Evolutionary conservation across 2,329 filamentous ascomycete species (phyloP).

Genomic region (Arthrobotrys sinensis): DNA sequence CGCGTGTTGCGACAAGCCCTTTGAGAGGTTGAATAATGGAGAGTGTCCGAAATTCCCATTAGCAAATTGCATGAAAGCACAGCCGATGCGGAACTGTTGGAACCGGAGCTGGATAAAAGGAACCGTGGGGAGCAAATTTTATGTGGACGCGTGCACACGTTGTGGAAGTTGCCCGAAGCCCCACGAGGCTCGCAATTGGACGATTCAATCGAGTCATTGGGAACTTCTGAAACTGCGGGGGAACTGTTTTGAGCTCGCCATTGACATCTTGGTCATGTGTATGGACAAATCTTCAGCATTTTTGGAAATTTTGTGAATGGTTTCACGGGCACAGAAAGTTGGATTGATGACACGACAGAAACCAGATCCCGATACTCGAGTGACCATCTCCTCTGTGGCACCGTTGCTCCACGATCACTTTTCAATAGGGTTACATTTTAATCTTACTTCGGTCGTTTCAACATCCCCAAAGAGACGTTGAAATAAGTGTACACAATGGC

Average conservation of each 20-base stretch:
- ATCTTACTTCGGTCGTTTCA: constrained; percentile 17
- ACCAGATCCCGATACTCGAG: constrained; percentile 37
- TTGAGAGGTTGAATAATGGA: constrained; percentile 25
- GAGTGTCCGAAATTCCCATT: constrained; percentile 49
- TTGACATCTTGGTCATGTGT: constrained; percentile 40
- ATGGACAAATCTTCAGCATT: constrained; percentile 16
- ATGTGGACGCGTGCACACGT: constrained; percentile 34
- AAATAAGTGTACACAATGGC: background rate
- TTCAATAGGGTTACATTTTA: constrained; percentile 14
- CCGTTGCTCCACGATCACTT: constrained; percentile 10
- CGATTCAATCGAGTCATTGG: constrained; percentile 38
- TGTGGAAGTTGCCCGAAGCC: constrained; percentile 40
- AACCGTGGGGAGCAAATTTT: constrained; percentile 31
- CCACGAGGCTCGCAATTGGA: constrained; percentile 55
- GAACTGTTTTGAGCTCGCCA: constrained; percentile 19
- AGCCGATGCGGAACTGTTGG: constrained; percentile 33
- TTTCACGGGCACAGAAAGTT: constrained; percentile 42
- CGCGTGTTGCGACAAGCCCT: constrained; percentile 48
- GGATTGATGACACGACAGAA: constrained; percentile 12
- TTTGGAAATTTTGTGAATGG: constrained; percentile 14
- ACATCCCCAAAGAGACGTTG: constrained; percentile 22
- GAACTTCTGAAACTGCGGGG: constrained; percentile 50
- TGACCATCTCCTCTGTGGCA: constrained; percentile 29
- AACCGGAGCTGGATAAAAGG: constrained; percentile 34
- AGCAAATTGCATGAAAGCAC: constrained; percentile 51